A percentile compares a stretch with the other conserved stretches of the same genome.
Evolutionary conservation across 2,329 filamentous ascomycete species (phyloP).

Genomic region (Fusarium sp.): DNA sequence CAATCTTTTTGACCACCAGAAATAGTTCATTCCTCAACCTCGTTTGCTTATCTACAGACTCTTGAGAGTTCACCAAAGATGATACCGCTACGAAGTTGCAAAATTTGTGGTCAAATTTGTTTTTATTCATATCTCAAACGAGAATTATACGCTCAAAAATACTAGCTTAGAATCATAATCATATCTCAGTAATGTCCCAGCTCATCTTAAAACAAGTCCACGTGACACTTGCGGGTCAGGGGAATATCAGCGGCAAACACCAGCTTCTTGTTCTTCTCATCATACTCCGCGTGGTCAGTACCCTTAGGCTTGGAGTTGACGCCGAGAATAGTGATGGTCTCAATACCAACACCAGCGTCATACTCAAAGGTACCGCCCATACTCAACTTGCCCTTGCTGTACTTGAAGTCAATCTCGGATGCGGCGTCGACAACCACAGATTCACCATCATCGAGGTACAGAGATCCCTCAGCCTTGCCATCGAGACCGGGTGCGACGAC

Average conservation of each 20-base stretch:
- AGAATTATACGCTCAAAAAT: not conserved
- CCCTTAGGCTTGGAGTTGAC: slow-evolving; percentile 30
- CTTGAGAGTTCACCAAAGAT: not conserved
- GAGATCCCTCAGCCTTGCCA: slow-evolving; percentile 71
- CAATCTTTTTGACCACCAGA: no score
- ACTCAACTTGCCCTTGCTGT: slow-evolving; percentile 63
- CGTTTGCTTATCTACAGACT: no score
- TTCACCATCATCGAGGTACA: slow-evolving; percentile 83
- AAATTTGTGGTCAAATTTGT: not conserved
- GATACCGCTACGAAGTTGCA: no score
- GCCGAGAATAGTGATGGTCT: slow-evolving; percentile 64
- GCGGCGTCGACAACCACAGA: slow-evolving; percentile 68
- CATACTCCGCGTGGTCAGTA: slow-evolving; percentile 35
- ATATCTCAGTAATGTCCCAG: accelerated
- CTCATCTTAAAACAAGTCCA: slow-evolving; percentile 3
- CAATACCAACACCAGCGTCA: slow-evolving; percentile 57
- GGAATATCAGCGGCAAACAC: slow-evolving; percentile 39
- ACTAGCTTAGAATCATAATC: not conserved
- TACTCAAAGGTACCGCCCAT: slow-evolving; percentile 68
- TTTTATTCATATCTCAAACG: not conserved
- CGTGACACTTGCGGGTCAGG: slow-evolving; percentile 29
- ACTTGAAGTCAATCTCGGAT: slow-evolving; percentile 72
- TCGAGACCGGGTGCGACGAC: slow-evolving; percentile 73
- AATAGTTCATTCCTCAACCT: no score
- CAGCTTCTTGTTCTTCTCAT: slow-evolving; percentile 43